Evolutionary conservation across 176 grass and related monocot genomes (phyloP).

Genomic region (Oryza longistaminata): DNA sequence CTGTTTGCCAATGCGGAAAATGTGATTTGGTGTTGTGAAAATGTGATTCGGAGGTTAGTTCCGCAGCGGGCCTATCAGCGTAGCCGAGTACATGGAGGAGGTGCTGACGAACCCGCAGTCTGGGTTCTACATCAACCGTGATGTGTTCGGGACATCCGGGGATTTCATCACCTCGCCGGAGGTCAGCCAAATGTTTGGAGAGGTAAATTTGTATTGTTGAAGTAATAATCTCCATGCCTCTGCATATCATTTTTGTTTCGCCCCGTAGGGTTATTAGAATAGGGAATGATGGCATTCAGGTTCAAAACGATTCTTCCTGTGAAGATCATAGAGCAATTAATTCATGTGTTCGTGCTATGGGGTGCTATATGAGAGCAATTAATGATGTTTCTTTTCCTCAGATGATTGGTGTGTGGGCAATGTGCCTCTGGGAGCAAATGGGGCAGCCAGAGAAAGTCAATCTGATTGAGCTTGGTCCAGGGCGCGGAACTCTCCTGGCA

Average conservation of each 20-base stretch:
- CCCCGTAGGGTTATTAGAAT: neutral
- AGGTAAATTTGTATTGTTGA: conserved; percentile 52
- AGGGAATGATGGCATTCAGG: neutral
- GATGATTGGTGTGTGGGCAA: conserved; percentile 86
- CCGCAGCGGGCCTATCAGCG: conserved; percentile 84
- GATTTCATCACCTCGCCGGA: conserved; percentile 97
- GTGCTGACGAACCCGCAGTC: conserved; percentile 84
- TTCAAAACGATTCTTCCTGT: neutral
- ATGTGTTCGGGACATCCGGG: conserved; percentile 80
- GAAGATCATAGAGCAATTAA: neutral
- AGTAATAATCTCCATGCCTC: neutral
- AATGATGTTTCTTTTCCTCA: conserved; percentile 33
- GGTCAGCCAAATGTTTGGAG: conserved; percentile 98
- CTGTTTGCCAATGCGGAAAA: conserved; percentile 14
- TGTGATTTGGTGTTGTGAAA: conserved; percentile 24
- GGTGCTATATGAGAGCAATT: neutral
- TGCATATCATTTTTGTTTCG: conserved; percentile 16
- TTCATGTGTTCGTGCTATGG: conserved; percentile 19
- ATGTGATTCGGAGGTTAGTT: conserved; percentile 49
- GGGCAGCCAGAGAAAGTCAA: conserved; percentile 76
- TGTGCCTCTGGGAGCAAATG: conserved; percentile 98
- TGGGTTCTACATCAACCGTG: conserved; percentile 85
- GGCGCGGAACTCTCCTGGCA: conserved; percentile 80
- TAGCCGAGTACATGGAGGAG: conserved; percentile 98
- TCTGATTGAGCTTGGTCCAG: conserved; percentile 91